Evolutionary conservation across 371 early-diverging fungal species (phyloP).

Genomic region (Mucor piriformis): DNA sequence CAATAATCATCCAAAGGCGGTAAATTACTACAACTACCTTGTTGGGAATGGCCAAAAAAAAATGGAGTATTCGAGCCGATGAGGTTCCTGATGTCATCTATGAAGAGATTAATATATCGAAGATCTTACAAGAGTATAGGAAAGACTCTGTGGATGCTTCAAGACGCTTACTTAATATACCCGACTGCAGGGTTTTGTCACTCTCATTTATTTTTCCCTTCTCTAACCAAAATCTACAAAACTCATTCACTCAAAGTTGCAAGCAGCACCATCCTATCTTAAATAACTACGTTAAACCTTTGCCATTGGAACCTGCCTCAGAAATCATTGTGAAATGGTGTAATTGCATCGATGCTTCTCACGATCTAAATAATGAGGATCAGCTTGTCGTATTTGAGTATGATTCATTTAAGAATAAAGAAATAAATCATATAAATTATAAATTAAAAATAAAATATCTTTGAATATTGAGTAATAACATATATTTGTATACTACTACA

Average conservation of each 20-base stretch:
- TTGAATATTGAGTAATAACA: no score
- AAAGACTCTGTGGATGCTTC: background rate
- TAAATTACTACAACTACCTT: conserved; percentile 10
- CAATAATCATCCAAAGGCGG: background rate
- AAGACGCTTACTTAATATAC: background rate
- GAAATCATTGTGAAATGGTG: background rate
- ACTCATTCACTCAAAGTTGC: background rate
- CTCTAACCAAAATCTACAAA: background rate
- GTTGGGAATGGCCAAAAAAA: conserved; percentile 1
- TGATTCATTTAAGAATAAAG: no score
- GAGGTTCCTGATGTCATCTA: background rate
- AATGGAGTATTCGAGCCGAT: background rate
- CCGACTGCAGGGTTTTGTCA: conserved; percentile 1
- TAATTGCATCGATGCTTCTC: background rate
- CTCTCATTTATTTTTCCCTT: conserved; percentile 6
- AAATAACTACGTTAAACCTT: background rate
- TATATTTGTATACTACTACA: no score
- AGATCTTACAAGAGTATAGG: background rate
- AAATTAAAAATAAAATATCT: no score
- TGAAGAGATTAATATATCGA: background rate
- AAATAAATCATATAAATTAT: no score
- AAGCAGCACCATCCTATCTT: background rate
- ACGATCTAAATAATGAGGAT: background rate
- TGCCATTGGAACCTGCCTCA: background rate
- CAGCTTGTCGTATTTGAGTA: no score